These are phyloP conservation scores for Cryptococcus sp. DNA, from an alignment of 1,284 basidiomycete species.

Conservation along the genomic window DNA sequence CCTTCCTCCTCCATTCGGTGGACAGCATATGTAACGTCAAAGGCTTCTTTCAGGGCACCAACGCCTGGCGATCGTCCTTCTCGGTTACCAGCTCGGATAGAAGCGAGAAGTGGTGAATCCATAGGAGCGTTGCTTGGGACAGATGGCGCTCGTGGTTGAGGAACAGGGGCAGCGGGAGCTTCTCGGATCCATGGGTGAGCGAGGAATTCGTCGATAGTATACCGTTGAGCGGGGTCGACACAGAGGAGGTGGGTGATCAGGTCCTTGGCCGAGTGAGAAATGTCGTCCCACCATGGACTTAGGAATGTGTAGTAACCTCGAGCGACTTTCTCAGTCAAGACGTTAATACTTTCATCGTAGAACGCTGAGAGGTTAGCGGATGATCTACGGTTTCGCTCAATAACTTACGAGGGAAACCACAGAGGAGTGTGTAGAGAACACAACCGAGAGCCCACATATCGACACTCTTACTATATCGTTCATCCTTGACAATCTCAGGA, in stretches of 20 bases:
- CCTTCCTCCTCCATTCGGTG: constrained; percentile 99
- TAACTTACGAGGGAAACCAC: constrained; percentile 75
- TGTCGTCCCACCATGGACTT: constrained; percentile 99
- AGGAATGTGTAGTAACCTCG: constrained; percentile 97
- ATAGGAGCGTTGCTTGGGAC: constrained; percentile 56
- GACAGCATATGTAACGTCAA: constrained; percentile 98
- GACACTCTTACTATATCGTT: constrained; percentile 95
- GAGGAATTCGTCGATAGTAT: constrained; percentile 97
- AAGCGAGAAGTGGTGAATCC: constrained; percentile 85
- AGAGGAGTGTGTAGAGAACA: constrained; percentile 96
- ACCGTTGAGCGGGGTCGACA: constrained; percentile 90
- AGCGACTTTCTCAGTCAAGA: constrained; percentile 97
- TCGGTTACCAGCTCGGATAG: constrained; percentile 63
- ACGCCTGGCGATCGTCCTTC: constrained; percentile 89
- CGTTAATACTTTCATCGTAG: constrained; percentile 98
- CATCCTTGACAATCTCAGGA: constrained; percentile 99
- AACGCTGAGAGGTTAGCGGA: constrained; percentile 55
- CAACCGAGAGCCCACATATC: constrained; percentile 99
- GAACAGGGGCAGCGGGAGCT: constrained; percentile 57
- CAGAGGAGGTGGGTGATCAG: constrained; percentile 92
- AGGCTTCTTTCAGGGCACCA: constrained; percentile 90
- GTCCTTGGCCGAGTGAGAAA: constrained; percentile 77
- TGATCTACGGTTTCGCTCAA: neutral
- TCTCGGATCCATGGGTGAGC: constrained; percentile 80
- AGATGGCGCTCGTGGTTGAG: constrained; percentile 43